Base-by-base conservation (phyloP, 2,329 filamentous ascomycete genomes). In the Talaromyces sp. region DNA sequence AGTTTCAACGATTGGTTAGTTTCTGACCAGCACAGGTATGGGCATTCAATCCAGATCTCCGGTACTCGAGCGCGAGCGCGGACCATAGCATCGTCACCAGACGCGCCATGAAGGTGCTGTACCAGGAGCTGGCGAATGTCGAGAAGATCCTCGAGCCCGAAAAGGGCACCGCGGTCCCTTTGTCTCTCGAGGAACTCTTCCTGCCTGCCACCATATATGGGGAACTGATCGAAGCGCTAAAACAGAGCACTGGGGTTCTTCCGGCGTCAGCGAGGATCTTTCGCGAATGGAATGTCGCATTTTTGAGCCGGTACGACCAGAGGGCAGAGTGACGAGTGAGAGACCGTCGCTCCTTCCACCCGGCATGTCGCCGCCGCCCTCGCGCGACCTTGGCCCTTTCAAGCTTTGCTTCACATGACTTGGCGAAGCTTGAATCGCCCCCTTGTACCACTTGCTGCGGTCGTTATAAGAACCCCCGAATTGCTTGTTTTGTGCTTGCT, bases 31-130 rank as follows among this genome's bases (percentile, higher is more conserved):
- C 9, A 8, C 53, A 83, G 72, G 65, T 86, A 30, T 87, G 85
- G 85, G 76, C 85, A 59, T 87, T 88, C 72, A 85, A 85, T 8
- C 83, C 84, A 0, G 81, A 85, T 62, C 76, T 87, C 47, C 78
- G 78, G 57, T 83, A 85, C 64, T 85, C 85, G 1, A 82, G 78
- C 10, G 80, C 79, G 10, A 68, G 66, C 51, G n/a, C 65, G 10
- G 62, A 68, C 0, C 62, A 69, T 10, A 71, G 59, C 39, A 66
- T 73, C 9, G 73, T 78, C 51, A 67, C 72, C 2, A 73, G 75
- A 55, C 78, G 82, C n/a, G 83, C 82, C 1, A 78, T 84, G 74
- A 88, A 87, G 65, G 73, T 86, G 22, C 80, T 87, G 61, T 87
- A 81, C 68, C 77, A 82, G 64, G 56, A 65, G 2, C 60, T 72